phyloP scores from a whole-genome alignment of 176 grass and related monocot genomes.

The Juncus effusus region DNA sequence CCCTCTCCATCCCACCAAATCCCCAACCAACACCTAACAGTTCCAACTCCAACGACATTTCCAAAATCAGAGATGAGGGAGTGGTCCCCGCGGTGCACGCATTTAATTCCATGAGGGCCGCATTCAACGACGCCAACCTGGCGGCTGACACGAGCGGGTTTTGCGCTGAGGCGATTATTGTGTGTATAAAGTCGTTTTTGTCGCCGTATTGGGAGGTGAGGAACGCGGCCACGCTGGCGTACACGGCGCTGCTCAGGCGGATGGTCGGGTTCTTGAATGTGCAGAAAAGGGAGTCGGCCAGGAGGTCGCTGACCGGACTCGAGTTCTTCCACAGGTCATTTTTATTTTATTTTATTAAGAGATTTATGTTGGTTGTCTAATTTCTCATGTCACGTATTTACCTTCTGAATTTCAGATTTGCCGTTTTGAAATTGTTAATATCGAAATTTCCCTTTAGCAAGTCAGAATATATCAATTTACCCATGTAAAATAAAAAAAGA shows the following conservation, averaged over 20 bases:
- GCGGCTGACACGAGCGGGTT: constrained; percentile 81
- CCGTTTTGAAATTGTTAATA: too few relatives aligned
- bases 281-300: constrained; percentile 72
- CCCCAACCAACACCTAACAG: background rate
- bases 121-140: constrained; percentile 90
- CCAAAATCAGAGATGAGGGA: constrained; percentile 75
- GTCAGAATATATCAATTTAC: too few relatives aligned
- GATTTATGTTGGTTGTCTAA: too few relatives aligned
- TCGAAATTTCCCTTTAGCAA: too few relatives aligned
- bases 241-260: constrained; percentile 72
- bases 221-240: constrained; percentile 89
- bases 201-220: constrained; percentile 98
- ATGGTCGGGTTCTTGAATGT: constrained; percentile 96
- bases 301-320: constrained; percentile 76
- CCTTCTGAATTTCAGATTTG: background rate
- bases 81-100: constrained; percentile 89
- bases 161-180: constrained; percentile 85
- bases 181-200: constrained; percentile 76
- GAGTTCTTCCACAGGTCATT: constrained; percentile 97
- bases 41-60: constrained; percentile 30
- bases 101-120: constrained; percentile 87
- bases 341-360: constrained; percentile 12
- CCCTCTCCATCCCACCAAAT: constrained; percentile 40
- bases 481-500: too few relatives aligned
- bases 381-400: constrained; percentile 6